These are phyloP conservation scores for Nepenthes mirabilis DNA, from an alignment of 148 eudicot species.

Conservation along the genomic window DNA sequence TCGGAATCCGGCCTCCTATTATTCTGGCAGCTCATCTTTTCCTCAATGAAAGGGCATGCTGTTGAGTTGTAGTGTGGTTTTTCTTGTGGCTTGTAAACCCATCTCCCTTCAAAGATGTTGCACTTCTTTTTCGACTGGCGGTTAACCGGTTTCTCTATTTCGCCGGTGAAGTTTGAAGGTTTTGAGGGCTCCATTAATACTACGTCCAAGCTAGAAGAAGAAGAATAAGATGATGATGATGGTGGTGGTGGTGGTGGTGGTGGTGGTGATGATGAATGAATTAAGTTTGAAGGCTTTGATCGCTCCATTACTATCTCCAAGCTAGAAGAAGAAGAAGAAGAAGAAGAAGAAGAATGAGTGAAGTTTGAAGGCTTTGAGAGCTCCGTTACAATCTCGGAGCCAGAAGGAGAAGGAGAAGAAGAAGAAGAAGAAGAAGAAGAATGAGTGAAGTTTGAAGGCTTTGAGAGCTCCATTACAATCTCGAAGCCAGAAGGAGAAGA, in stretches of 20 bases:
- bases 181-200: no score
- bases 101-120: constrained; percentile 24
- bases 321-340: no score
- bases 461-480: no score
- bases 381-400: no score
- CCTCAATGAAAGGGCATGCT: constrained; percentile 23
- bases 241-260: no score
- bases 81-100: constrained; percentile 18
- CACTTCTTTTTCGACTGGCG: constrained; percentile 3
- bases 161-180: background rate
- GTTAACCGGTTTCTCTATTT: constrained; percentile 1
- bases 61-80: constrained; percentile 4
- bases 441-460: no score
- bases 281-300: no score
- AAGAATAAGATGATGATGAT: background rate
- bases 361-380: no score
- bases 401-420: background rate
- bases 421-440: no score
- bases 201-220: background rate
- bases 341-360: no score
- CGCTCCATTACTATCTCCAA: no score
- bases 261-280: background rate
- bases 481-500: background rate
- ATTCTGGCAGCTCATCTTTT: constrained; percentile 19
- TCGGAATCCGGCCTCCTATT: constrained; percentile 28